These are phyloP conservation scores for Blepharisma japonicum DNA, from an alignment of 73 alveolate species.

Conservation along the genomic window DNA sequence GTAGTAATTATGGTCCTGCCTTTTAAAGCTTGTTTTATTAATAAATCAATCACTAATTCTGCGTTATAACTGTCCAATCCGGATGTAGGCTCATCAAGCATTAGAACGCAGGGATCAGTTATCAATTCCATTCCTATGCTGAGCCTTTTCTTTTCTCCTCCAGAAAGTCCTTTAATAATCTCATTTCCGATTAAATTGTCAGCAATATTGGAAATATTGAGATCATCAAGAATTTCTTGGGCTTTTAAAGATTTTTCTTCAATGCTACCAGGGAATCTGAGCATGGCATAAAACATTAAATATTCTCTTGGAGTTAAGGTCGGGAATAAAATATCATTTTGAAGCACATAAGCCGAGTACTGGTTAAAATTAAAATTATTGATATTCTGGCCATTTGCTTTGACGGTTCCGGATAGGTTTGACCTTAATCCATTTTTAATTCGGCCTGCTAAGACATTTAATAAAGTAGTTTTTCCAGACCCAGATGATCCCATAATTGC, in stretches of 20 bases:
- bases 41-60: conserved; percentile 36
- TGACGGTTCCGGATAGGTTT: conserved; percentile 16
- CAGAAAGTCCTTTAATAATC: conserved; percentile 64
- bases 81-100: conserved; percentile 84
- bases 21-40: conserved; percentile 37
- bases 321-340: background rate
- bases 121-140: conserved; percentile 78
- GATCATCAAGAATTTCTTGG: background rate
- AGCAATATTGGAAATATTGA: background rate
- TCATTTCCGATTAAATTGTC: conserved; percentile 46
- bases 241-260: background rate
- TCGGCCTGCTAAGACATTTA: conserved; percentile 17
- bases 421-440: background rate
- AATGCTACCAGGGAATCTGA: background rate
- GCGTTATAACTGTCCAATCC: conserved; percentile 74
- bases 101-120: conserved; percentile 62
- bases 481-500: conserved; percentile 45
- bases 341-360: background rate
- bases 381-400: background rate
- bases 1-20: conserved; percentile 61
- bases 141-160: conserved; percentile 78
- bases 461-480: conserved; percentile 40
- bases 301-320: conserved; percentile 25
- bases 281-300: background rate
- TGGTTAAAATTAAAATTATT: background rate